Percentiles rank a stretch among this genome's conserved stretches.
Conservation (phyloP, 805 yeast species). For the Saccharomycopsis javanensis region DNA sequence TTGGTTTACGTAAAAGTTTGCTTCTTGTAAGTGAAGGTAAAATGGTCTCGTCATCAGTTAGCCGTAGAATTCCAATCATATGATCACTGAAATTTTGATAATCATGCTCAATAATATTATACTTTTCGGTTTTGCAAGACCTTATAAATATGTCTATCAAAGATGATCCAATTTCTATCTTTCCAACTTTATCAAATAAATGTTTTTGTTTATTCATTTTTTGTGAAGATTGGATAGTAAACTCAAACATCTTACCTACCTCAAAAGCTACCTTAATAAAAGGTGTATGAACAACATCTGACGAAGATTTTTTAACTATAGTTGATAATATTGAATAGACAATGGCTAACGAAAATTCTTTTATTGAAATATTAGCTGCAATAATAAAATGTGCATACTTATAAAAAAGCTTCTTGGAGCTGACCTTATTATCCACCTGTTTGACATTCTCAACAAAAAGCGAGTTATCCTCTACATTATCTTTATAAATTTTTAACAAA, state of each 20-base stretch:
- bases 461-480: not conserved
- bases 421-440: not conserved
- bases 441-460: not conserved
- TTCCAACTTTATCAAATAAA: not conserved
- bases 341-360: not conserved
- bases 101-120: conserved; percentile 1
- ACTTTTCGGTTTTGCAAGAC: not conserved
- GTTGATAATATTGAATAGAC: not conserved
- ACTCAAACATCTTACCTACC: not conserved
- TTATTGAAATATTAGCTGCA: not conserved
- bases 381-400: conserved; percentile 1
- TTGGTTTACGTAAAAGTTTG: not conserved
- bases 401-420: not conserved
- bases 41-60: not conserved
- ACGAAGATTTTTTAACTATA: not conserved
- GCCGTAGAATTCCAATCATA: not conserved
- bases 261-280: conserved; percentile 1
- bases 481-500: not conserved
- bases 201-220: not conserved
- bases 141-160: not conserved
- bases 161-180: conserved; percentile 5
- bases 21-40: not conserved
- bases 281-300: not conserved
- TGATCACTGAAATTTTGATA: not conserved
- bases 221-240: not conserved